Conservation (phyloP, 1,139 yeast genomes). For the Pichia cactophila region DNA sequence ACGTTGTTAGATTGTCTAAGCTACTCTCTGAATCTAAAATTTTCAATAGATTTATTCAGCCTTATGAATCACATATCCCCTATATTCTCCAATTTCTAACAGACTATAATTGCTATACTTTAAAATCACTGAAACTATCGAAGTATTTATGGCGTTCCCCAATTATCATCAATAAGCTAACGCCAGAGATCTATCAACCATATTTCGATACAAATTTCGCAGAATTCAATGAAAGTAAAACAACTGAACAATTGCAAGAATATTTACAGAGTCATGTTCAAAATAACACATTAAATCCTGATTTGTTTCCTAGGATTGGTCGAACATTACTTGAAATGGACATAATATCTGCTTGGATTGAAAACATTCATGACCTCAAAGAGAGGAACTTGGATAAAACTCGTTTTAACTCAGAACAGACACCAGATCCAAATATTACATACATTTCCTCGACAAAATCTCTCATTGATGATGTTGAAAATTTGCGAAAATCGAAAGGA, state of each 20-base stretch:
- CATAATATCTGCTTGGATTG: conserved; percentile 47
- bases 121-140: conserved; percentile 58
- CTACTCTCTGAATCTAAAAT: conserved; percentile 47
- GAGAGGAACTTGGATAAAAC: conserved; percentile 33
- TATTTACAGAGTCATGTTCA: conserved; percentile 11
- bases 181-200: conserved; percentile 10
- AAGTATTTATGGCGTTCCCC: conserved; percentile 37
- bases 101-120: conserved; percentile 79
- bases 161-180: conserved; percentile 19
- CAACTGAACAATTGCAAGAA: conserved; percentile 14
- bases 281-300: conserved; percentile 17
- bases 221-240: conserved; percentile 19
- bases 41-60: conserved; percentile 31
- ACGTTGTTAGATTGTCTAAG: conserved; percentile 51
- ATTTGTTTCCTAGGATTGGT: conserved; percentile 44
- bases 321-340: conserved; percentile 65
- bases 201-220: conserved; percentile 17
- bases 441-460: conserved; percentile 36
- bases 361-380: conserved; percentile 42
- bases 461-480: conserved; percentile 54
- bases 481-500: conserved; percentile 42
- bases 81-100: conserved; percentile 66
- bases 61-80: conserved; percentile 79
- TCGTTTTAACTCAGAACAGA: conserved; percentile 28
- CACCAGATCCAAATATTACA: conserved; percentile 6